Evolutionary conservation across 1,284 basidiomycete species (phyloP).

Genomic region (Fomes fomentarius): DNA sequence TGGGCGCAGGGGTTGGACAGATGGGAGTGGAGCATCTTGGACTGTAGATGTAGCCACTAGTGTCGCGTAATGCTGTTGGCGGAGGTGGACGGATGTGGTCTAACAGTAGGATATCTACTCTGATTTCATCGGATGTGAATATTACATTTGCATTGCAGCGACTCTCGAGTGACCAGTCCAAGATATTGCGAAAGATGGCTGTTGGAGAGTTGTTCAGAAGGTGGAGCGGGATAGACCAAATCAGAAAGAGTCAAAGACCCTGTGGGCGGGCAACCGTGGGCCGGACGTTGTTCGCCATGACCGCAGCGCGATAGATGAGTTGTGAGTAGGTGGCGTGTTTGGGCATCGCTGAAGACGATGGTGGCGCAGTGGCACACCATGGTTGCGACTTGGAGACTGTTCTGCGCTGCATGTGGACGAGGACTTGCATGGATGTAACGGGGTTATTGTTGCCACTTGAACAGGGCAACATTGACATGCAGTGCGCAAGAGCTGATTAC

Average conservation of each 20-base stretch:
- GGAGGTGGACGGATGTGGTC: neutral
- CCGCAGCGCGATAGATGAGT: neutral
- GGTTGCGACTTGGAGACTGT: too few relatives aligned
- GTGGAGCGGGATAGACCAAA: neutral
- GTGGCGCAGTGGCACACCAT: too few relatives aligned
- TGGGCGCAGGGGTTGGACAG: constrained; percentile 3
- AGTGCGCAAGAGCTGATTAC: too few relatives aligned
- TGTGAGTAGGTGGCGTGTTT: neutral
- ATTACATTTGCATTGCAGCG: neutral
- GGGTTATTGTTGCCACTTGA: too few relatives aligned
- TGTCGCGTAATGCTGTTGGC: neutral
- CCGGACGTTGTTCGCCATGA: neutral
- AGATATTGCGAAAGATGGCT: neutral
- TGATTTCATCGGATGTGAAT: neutral
- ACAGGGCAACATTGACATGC: too few relatives aligned
- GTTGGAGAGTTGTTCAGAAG: neutral
- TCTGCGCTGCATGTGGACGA: too few relatives aligned
- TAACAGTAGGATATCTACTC: neutral
- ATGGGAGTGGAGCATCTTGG: neutral
- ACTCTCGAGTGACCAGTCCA: neutral
- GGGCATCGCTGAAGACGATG: neutral
- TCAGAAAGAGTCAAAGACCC: neutral
- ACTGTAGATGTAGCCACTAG: too few relatives aligned
- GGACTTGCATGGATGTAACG: too few relatives aligned
- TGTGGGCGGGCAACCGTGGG: neutral